Conservation (phyloP, 768 basidiomycete species). For the Rhizopogon vesiculosus region DNA sequence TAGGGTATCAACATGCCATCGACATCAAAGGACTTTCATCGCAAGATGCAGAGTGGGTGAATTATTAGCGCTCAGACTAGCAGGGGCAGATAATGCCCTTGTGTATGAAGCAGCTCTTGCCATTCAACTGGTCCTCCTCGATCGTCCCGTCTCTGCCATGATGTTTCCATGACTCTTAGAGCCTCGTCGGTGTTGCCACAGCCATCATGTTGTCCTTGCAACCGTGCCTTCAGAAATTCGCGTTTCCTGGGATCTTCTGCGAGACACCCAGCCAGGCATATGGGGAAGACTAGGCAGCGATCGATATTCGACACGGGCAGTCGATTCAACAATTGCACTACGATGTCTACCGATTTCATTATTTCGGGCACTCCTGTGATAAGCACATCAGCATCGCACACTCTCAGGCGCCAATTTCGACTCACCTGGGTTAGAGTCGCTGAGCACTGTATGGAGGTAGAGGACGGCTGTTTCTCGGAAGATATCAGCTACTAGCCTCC, state of each 20-base stretch:
- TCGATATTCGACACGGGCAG: slow-evolving; percentile 58
- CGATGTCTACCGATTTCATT: slow-evolving; percentile 45
- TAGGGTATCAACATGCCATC: not conserved
- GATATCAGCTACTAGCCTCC: slow-evolving; percentile 45
- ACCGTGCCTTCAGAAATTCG: slow-evolving; percentile 53
- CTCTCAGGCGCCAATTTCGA: slow-evolving; percentile 5
- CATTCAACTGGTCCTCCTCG: slow-evolving; percentile 52
- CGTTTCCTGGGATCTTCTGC: slow-evolving; percentile 57
- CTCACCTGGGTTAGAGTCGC: slow-evolving; percentile 65
- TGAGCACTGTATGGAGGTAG: slow-evolving; percentile 69
- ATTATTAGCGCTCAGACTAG: slow-evolving; percentile 18
- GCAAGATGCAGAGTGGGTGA: not conserved
- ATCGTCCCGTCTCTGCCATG: slow-evolving; percentile 65
- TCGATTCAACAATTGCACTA: slow-evolving; percentile 49
- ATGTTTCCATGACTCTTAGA: slow-evolving; percentile 57
- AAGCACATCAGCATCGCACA: slow-evolving; percentile 4
- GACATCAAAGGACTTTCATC: not conserved
- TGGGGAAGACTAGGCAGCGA: slow-evolving; percentile 65
- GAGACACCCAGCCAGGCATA: slow-evolving; percentile 71
- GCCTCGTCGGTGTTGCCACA: slow-evolving; percentile 59
- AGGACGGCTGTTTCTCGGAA: slow-evolving; percentile 63
- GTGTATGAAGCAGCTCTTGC: slow-evolving; percentile 43
- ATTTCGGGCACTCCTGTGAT: slow-evolving; percentile 69
- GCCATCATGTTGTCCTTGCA: slow-evolving; percentile 50
- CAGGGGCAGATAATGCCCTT: slow-evolving; percentile 24